phyloP scores from a whole-genome alignment of 2,329 filamentous ascomycete species.

The Venturia pyrina region DNA sequence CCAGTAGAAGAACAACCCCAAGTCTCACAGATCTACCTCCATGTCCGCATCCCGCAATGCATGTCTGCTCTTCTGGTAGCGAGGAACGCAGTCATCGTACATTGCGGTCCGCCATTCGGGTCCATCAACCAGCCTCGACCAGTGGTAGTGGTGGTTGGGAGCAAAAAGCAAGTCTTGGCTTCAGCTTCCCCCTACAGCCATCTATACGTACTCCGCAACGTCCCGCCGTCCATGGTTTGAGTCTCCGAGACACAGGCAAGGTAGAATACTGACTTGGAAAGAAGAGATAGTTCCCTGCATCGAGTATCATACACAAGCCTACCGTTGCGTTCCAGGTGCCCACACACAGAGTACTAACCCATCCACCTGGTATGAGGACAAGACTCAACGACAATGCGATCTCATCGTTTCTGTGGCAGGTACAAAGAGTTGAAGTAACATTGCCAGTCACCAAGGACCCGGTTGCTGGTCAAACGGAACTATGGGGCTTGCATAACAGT shows the following conservation, averaged over 20 bases:
- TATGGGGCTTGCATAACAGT: conserved; percentile 4
- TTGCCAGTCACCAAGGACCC: conserved; percentile 5
- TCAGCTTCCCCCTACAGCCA: background rate
- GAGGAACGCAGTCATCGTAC: background rate
- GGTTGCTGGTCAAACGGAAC: conserved; percentile 1
- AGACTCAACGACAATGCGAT: background rate
- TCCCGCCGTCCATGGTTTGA: background rate
- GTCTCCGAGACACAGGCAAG: background rate
- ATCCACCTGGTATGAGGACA: background rate
- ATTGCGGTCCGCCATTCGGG: background rate
- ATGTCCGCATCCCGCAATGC: background rate
- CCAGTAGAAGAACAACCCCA: background rate
- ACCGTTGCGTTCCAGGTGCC: background rate
- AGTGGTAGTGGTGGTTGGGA: background rate
- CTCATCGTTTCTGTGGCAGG: background rate
- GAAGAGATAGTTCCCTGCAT: background rate
- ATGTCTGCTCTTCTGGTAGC: background rate
- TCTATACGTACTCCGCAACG: background rate
- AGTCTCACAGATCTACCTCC: background rate
- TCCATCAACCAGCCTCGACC: background rate
- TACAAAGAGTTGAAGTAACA: background rate
- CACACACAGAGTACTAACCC: background rate
- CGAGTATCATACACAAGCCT: background rate
- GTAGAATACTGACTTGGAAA: background rate
- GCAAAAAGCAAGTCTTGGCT: background rate